Evolutionary conservation across 306 rosid species (phyloP), one percentile per base, ranked within the genome.

Genomic region (Crotalaria pallida): DNA sequence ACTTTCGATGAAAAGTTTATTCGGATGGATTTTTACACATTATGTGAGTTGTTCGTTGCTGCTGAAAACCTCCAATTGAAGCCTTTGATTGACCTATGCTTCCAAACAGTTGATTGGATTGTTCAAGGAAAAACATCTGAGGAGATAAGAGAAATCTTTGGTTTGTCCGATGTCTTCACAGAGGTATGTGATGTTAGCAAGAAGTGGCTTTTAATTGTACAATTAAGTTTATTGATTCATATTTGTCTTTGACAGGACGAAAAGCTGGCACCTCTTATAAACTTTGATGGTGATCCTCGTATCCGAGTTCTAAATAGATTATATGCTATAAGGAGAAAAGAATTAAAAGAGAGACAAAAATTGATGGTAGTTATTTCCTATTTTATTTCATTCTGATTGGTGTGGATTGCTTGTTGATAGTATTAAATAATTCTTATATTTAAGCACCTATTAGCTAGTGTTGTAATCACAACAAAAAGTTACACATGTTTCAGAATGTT

Each of bases 51-150:
- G 86, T 84, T 89, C 16, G 84, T 88, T 27, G 98, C 90, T 49
- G 95, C 98, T 59, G 90, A 89, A 70, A 83, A 93, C 82, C 93
- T 91, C 45, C 96, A 87, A 57, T 75, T 91, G 74, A 88, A 91
- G 85, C 89, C 96, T 21, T 84, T 91, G 87, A 92, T 88, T 77
- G 96, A 91, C 69, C 82, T 91, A 47, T 87, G 96, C 41, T 87
- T 96, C 67, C 79, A 88, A 72, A 93, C 97, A 58, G 91, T 88
- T 79, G 97, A 96, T 27, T 89, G 91, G 64, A 91, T 88, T 60
- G 85, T 91, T 74, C 96, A 91, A 84, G 97, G 97, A 65, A 91
- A 91, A 79, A 74, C 97, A 15, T 89, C 97, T 2, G 91, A 91
- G 80, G 93, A 88, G 83, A 91, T 91, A 26, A 86, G 97, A 13